Evolutionary conservation across 306 rosid genomes (phyloP).

Genomic region (Geum urbanum): DNA sequence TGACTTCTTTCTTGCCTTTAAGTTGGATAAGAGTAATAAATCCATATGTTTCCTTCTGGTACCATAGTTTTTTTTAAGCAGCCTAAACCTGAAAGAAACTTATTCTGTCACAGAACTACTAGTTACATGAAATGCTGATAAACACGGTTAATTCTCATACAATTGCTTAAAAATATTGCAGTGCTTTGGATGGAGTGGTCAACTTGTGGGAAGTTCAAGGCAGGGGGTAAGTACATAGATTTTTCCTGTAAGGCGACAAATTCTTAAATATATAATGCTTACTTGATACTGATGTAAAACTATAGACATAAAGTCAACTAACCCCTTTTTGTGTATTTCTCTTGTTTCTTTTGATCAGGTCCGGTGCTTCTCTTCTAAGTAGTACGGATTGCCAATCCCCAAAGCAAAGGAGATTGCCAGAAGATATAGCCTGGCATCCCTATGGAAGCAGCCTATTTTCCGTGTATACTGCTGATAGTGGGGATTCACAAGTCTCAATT

Average conservation of each 20-base stretch:
- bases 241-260: neutral
- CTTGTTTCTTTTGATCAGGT: conserved; percentile 39
- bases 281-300: neutral
- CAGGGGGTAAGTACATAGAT: conserved; percentile 45
- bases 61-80: conserved; percentile 1
- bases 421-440: conserved; percentile 91
- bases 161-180: conserved; percentile 44
- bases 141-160: conserved; percentile 3
- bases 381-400: conserved; percentile 58
- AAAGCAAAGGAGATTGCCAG: conserved; percentile 90
- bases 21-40: neutral
- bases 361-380: conserved; percentile 74
- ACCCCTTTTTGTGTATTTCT: neutral
- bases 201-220: conserved; percentile 70
- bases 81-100: neutral
- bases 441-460: conserved; percentile 70
- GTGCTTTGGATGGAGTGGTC: conserved; percentile 81
- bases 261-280: conserved; percentile 7
- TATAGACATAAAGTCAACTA: neutral
- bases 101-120: neutral
- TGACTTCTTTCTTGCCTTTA: neutral
- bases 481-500: conserved; percentile 79
- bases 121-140: conserved; percentile 1
- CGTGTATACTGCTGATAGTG: conserved; percentile 78
- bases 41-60: neutral